These are phyloP conservation scores for Kodamaea leandrae DNA, from an alignment of 805 yeast species.

Conservation along the genomic window DNA sequence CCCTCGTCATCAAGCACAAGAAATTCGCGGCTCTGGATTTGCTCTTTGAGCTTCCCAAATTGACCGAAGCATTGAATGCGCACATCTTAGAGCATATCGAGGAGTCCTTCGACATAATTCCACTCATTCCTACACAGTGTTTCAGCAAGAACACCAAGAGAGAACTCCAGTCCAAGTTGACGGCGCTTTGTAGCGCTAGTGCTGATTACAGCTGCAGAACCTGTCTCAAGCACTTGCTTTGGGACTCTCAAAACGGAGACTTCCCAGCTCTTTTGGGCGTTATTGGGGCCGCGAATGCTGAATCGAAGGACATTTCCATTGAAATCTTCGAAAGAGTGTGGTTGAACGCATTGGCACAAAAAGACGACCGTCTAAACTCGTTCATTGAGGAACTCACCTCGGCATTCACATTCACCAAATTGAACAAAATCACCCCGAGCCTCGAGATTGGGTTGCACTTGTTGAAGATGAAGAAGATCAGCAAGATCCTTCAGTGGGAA, in stretches of 20 bases:
- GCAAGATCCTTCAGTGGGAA: neutral
- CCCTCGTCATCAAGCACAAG: conserved; percentile 21
- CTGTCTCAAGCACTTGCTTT: conserved; percentile 5
- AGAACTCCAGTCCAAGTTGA: neutral
- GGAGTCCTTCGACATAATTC: conserved; percentile 11
- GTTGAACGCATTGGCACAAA: conserved; percentile 1
- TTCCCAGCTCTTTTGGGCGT: conserved; percentile 1
- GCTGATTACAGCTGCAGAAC: neutral
- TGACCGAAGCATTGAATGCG: conserved; percentile 30
- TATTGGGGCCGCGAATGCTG: neutral
- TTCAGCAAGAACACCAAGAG: conserved; percentile 15
- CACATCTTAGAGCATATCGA: conserved; percentile 15
- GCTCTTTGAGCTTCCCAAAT: conserved; percentile 47
- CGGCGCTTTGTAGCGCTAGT: neutral
- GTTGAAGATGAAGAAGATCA: conserved; percentile 1
- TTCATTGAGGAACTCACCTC: neutral
- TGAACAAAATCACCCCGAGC: conserved; percentile 1
- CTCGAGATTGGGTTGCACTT: conserved; percentile 8
- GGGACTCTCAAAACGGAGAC: neutral
- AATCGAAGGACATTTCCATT: conserved; percentile 5
- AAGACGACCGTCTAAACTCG: neutral
- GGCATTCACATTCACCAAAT: neutral
- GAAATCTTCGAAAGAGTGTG: conserved; percentile 4
- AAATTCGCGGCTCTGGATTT: conserved; percentile 28
- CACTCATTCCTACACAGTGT: conserved; percentile 50